Base-by-base conservation (phyloP, 2,329 filamentous ascomycete species). In the Aspergillus fischeri region DNA sequence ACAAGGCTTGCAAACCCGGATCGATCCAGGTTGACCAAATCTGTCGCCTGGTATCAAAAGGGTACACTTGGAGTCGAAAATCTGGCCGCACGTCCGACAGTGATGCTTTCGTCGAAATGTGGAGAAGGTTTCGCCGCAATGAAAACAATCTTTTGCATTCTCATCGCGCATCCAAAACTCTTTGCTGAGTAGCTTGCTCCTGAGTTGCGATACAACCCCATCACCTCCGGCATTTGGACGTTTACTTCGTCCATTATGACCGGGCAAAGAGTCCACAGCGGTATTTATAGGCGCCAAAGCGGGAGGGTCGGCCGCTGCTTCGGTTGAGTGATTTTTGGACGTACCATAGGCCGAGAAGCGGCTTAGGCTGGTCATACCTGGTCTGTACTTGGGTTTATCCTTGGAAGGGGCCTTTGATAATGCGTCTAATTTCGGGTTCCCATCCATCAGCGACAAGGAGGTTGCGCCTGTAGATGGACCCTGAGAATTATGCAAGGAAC, bases 91-190 rank as follows among this genome's bases (percentile, higher is more conserved):
- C 0, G 84, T 84, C 60, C 95, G 87, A 73, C 94, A 99, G 74
- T 99, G 94, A 72, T 99, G 94, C 70, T 99, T 99, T 63, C 94
- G 86, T 58, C 94, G 85, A 70, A 97, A 97, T 1, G 93, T 94
- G 0, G 91, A 92, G 69, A 99, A 99, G 1, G 90, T 84, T 57
- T 91, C 89, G 48, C 91, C 91, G 67, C 94, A 99, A 48, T 91
- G 85, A 71, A 97, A 99, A 69, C 94, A 99, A 67, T 97, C 93
- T 71, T 96, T 97, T 58, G 93, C 95, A 61, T 95, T 97, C 69
- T 97, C 94, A 70, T 99, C 94, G 58, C 92, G 90, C 94, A 99
- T 99, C 94, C 93, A 97, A 66, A 96, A 97, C 65, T 97, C 92
- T 68, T 92, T 94, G 71, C 90, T 96, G 49, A 97, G 78, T 7